Evolutionary conservation across 2,329 filamentous ascomycete genomes (phyloP).

Genomic region (Ophiostoma novo-ulmi): DNA sequence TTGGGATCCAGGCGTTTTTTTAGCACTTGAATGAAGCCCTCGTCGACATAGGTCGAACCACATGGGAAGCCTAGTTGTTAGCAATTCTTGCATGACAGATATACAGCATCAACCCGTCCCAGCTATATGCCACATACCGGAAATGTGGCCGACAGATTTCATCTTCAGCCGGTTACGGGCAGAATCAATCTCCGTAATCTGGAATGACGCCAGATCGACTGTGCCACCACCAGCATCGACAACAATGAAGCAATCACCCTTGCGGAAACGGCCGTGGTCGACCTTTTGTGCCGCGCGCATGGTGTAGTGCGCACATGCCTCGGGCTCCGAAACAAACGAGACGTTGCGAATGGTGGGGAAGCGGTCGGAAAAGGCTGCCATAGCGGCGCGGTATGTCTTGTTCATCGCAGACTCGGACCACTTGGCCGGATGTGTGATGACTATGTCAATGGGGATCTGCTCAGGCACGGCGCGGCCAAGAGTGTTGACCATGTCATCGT

Average conservation of each 20-base stretch:
- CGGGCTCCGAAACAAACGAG: constrained; percentile 26
- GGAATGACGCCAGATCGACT: constrained; percentile 30
- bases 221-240: constrained; percentile 32
- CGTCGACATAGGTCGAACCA: constrained; percentile 30
- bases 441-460: constrained; percentile 25
- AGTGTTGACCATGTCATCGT: constrained; percentile 21
- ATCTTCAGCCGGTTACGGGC: constrained; percentile 29
- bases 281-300: constrained; percentile 29
- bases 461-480: constrained; percentile 18
- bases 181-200: constrained; percentile 27
- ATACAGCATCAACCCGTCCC: too few relatives aligned
- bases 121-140: constrained; percentile 22
- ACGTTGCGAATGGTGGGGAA: constrained; percentile 25
- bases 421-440: constrained; percentile 28
- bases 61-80: constrained; percentile 25
- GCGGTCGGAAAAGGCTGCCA: constrained; percentile 21
- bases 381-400: constrained; percentile 26
- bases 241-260: constrained; percentile 31
- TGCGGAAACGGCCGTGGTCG: constrained; percentile 27
- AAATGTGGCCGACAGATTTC: constrained; percentile 26
- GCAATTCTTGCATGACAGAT: background rate
- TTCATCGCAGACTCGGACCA: constrained; percentile 25
- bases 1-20: constrained; percentile 25
- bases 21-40: constrained; percentile 27
- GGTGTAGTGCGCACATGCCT: constrained; percentile 28